Conservation (phyloP, 2,329 filamentous ascomycete genomes). For the Aspergillus glaucus region DNA sequence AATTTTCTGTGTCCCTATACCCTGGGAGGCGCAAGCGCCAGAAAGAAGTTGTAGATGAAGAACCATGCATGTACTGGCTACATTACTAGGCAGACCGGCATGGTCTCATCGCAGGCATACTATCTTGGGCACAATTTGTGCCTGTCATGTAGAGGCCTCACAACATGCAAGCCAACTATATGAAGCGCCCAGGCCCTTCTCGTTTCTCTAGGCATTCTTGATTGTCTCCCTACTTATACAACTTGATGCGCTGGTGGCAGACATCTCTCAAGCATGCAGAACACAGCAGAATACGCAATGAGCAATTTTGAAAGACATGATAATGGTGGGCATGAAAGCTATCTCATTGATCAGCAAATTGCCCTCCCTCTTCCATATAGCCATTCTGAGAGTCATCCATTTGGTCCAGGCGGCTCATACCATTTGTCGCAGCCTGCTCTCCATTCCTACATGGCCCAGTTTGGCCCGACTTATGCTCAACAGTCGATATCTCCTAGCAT, state of each 20-base stretch:
- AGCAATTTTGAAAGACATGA: slow-evolving; percentile 35
- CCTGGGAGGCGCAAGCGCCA: background rate
- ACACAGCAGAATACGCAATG: slow-evolving; percentile 19
- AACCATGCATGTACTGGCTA: background rate
- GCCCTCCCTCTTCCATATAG: slow-evolving; percentile 26
- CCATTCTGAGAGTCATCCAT: slow-evolving; percentile 26
- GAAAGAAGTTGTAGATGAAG: background rate
- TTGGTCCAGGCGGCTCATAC: slow-evolving; percentile 25
- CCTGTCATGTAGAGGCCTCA: background rate
- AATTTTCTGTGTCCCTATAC: background rate
- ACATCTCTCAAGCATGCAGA: background rate
- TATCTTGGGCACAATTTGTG: slow-evolving; percentile 6
- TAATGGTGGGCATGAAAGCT: slow-evolving; percentile 30
- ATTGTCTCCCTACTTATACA: background rate
- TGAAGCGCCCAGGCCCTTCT: background rate
- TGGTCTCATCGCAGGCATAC: background rate
- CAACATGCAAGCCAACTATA: background rate
- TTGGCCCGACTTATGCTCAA: slow-evolving; percentile 31
- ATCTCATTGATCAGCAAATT: slow-evolving; percentile 28
- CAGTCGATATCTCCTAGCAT: slow-evolving; percentile 25
- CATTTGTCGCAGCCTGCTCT: slow-evolving; percentile 29
- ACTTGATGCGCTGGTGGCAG: background rate
- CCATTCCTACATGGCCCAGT: slow-evolving; percentile 32
- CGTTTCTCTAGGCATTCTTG: background rate
- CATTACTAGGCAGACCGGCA: background rate